Percentiles rank a stretch among this genome's conserved stretches.
These are phyloP conservation scores for Rhododendron ferrugineum DNA, from an alignment of 148 eudicot species.

Conservation along the genomic window DNA sequence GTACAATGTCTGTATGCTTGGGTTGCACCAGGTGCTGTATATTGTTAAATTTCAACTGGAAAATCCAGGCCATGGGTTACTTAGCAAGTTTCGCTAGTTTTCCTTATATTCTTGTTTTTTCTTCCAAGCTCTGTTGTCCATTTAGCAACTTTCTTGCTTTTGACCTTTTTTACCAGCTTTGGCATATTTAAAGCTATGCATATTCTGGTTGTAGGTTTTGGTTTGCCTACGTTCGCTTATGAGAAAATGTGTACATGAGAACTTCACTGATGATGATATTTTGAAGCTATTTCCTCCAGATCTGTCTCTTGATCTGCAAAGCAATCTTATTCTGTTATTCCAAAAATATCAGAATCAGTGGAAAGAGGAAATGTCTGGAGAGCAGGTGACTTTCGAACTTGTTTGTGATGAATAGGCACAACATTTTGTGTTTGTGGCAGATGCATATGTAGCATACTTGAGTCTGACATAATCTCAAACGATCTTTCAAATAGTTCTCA, in stretches of 20 bases:
- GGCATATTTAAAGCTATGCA: background rate
- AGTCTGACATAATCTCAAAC: background rate
- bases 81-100: background rate
- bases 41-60: background rate
- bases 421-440: background rate
- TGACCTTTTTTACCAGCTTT: background rate
- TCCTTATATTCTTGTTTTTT: background rate
- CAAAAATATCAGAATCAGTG: constrained; percentile 26
- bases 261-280: constrained; percentile 11
- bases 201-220: constrained; percentile 18
- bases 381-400: constrained; percentile 18
- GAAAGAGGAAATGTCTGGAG: constrained; percentile 21
- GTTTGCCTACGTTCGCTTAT: constrained; percentile 32
- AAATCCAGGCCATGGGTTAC: background rate
- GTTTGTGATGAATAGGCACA: background rate
- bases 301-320: constrained; percentile 22
- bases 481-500: background rate
- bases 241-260: constrained; percentile 22
- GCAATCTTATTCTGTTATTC: constrained; percentile 15
- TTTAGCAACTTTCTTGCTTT: background rate
- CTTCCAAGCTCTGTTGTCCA: background rate
- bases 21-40: background rate
- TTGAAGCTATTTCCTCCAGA: constrained; percentile 28
- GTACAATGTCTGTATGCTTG: background rate
- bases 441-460: background rate